Conservation (phyloP, 768 basidiomycete genomes). For the Suillus variegatus region DNA sequence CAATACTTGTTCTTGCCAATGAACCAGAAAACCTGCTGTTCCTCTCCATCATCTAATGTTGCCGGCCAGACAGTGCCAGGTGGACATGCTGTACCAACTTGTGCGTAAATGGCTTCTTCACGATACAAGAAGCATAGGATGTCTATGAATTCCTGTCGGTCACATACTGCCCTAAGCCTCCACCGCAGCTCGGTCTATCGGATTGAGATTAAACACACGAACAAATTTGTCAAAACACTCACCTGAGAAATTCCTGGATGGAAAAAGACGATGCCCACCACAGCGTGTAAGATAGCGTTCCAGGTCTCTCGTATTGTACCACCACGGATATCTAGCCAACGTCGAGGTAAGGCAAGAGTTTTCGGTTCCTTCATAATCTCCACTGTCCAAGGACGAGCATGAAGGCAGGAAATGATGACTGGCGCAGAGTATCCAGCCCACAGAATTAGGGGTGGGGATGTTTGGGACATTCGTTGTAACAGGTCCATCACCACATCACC, state of each 20-base stretch:
- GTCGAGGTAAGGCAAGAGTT: conserved; percentile 58
- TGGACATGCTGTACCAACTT: conserved; percentile 19
- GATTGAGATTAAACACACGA: conserved; percentile 11
- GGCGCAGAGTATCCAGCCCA: conserved; percentile 67
- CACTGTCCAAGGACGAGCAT: conserved; percentile 58
- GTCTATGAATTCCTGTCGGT: conserved; percentile 74
- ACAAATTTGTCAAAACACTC: conserved; percentile 22
- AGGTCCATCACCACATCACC: conserved; percentile 31
- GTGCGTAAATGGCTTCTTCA: conserved; percentile 49
- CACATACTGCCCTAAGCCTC: conserved; percentile 71
- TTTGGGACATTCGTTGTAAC: conserved; percentile 45
- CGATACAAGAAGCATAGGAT: conserved; percentile 52
- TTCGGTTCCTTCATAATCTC: conserved; percentile 43
- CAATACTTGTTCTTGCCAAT: conserved; percentile 56
- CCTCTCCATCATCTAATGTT: conserved; percentile 55
- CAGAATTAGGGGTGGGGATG: conserved; percentile 56
- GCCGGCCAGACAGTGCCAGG: conserved; percentile 27
- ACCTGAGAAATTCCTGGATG: conserved; percentile 79
- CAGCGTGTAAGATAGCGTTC: conserved; percentile 70
- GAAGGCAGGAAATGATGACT: conserved; percentile 56
- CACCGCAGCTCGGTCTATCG: conserved; percentile 67
- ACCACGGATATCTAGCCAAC: conserved; percentile 80
- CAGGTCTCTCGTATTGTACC: conserved; percentile 60
- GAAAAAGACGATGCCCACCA: conserved; percentile 64
- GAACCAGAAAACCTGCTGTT: conserved; percentile 56